Conservation (phyloP, 2,329 filamentous ascomycete species). For the Botrytis hyacinthi region DNA sequence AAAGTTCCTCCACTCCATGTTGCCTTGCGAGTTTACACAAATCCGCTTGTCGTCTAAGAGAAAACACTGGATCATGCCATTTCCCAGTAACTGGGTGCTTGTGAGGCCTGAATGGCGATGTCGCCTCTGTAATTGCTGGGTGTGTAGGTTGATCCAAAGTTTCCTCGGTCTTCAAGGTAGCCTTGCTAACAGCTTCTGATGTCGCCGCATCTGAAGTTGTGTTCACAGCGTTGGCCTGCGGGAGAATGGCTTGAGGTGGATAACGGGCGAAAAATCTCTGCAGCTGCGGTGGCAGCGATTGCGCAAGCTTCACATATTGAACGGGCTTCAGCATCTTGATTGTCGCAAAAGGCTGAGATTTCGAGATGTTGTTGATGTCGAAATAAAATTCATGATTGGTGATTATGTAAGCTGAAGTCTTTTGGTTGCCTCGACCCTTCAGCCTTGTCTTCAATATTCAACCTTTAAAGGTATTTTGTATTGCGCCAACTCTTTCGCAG, state of each 20-base stretch:
- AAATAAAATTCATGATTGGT: constrained; percentile 15
- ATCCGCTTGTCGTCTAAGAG: constrained; percentile 83
- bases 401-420: constrained; percentile 16
- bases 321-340: constrained; percentile 27
- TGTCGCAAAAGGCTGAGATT: constrained; percentile 13
- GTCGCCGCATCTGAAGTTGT: constrained; percentile 43
- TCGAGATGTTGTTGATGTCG: constrained; percentile 20
- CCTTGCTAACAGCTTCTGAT: constrained; percentile 41
- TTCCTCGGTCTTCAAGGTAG: constrained; percentile 29
- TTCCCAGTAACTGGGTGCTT: constrained; percentile 76
- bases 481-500: constrained; percentile 11
- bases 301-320: constrained; percentile 54
- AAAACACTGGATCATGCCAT: constrained; percentile 82
- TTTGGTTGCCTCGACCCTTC: constrained; percentile 18
- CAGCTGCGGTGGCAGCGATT: constrained; percentile 72
- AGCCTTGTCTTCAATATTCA: constrained; percentile 14
- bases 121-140: constrained; percentile 49
- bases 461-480: background rate
- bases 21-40: constrained; percentile 80
- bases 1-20: constrained; percentile 75
- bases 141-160: constrained; percentile 29
- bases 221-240: constrained; percentile 37
- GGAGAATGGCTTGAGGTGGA: constrained; percentile 66
- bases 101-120: constrained; percentile 69
- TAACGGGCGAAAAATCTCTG: constrained; percentile 87